Percentiles rank a stretch among this genome's conserved stretches.
phyloP scores from a whole-genome alignment of 805 yeast species.

The Cyberlindnera meyerae region DNA sequence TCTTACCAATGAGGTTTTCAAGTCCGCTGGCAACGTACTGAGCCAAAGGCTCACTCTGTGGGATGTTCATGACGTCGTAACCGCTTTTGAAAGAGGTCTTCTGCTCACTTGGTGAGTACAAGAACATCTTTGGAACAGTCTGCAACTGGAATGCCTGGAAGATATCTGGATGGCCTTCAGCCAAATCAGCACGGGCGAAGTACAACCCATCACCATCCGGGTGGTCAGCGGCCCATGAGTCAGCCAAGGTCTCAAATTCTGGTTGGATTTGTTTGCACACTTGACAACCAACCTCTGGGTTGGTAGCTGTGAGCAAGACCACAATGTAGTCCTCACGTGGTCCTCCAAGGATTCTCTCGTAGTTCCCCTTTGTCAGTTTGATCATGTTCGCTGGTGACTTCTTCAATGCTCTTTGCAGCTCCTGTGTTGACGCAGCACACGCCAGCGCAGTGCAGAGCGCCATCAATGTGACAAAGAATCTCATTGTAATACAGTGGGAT shows the following conservation, averaged over 20 bases:
- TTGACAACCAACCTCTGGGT: constrained; percentile 68
- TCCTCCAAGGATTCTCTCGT: constrained; percentile 49
- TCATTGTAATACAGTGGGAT: constrained; percentile 4
- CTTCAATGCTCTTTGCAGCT: constrained; percentile 25
- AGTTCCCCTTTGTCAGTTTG: constrained; percentile 56
- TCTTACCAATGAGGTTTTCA: constrained; percentile 17
- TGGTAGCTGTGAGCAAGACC: constrained; percentile 70
- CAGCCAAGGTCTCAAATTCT: constrained; percentile 52
- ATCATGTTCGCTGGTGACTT: constrained; percentile 35
- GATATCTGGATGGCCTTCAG: constrained; percentile 45
- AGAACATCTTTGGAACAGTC: constrained; percentile 73
- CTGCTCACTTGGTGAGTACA: constrained; percentile 49
- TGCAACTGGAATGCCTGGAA: constrained; percentile 43
- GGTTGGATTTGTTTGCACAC: constrained; percentile 72
- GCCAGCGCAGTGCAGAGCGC: constrained; percentile 7
- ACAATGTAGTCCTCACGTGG: constrained; percentile 64
- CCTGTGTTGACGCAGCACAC: constrained; percentile 15
- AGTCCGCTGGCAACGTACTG: constrained; percentile 27
- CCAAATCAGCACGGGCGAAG: constrained; percentile 74
- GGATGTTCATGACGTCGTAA: constrained; percentile 28
- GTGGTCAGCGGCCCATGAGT: constrained; percentile 56
- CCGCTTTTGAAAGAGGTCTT: constrained; percentile 34
- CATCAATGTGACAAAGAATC: constrained; percentile 5
- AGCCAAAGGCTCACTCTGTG: constrained; percentile 30
- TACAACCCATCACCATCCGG: constrained; percentile 53